These are phyloP conservation scores for Ustulina deusta DNA, from an alignment of 2,329 filamentous ascomycete species.

Conservation along the genomic window DNA sequence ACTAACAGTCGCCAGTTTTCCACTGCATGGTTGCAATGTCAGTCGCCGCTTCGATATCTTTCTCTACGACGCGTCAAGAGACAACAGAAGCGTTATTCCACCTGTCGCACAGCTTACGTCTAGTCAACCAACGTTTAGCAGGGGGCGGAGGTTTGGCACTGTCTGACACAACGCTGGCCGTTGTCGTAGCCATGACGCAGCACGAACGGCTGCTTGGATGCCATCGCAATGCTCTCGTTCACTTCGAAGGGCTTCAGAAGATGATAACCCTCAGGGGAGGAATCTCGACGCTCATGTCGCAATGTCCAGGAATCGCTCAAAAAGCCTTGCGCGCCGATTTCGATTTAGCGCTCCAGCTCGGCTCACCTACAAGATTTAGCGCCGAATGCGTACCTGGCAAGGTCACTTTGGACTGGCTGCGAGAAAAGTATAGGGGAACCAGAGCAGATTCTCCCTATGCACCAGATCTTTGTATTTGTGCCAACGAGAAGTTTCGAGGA, in stretches of 20 bases:
- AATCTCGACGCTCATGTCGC: constrained; percentile 36
- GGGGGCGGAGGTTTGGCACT: constrained; percentile 37
- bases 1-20: constrained; percentile 40
- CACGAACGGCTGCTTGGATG: constrained; percentile 45
- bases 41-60: constrained; percentile 18
- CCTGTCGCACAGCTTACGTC: constrained; percentile 44
- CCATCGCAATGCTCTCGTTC: constrained; percentile 44
- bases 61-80: constrained; percentile 24
- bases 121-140: constrained; percentile 48
- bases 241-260: constrained; percentile 48
- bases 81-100: constrained; percentile 44
- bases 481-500: constrained; percentile 19
- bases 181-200: constrained; percentile 47
- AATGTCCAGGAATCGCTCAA: constrained; percentile 40
- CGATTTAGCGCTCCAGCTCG: constrained; percentile 44
- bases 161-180: constrained; percentile 48
- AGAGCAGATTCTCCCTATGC: not conserved
- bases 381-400: constrained; percentile 22
- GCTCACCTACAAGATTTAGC: constrained; percentile 39
- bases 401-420: constrained; percentile 18
- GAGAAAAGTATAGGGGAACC: not conserved
- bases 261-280: constrained; percentile 52
- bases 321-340: constrained; percentile 47
- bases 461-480: constrained; percentile 8
- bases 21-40: constrained; percentile 48